Base-by-base conservation (phyloP, 2,329 filamentous ascomycete species). In the Pseudonectria foliicola region DNA sequence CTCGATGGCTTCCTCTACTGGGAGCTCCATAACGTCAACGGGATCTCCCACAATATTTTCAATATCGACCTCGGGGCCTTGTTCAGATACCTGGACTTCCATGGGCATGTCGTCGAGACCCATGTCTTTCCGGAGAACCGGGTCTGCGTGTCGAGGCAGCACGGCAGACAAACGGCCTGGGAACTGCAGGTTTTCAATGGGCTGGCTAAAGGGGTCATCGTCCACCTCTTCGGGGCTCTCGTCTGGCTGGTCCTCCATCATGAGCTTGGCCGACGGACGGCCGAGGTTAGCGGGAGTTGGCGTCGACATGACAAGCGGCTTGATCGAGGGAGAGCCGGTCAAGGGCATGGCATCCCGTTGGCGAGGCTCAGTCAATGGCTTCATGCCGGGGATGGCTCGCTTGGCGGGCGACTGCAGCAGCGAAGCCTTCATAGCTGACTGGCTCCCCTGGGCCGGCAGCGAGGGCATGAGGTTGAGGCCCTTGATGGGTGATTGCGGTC, bases 361-460 rank as follows among this genome's bases (percentile, higher is more conserved):
- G 28, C 42, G 45, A 21, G 50, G 41, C 23, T 61, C 57, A 3
- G 50, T 48, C 3, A 58, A 43, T 12, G 63, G 52, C 29, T 57
- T 56, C 39, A 64, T 39, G 6, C 53, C 53, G 11, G 58, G 54
- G 29, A 61, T 52, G 3, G 59, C 52, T 33, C 68, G 61, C 48
- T 74, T 75, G 2, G 70, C 68, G 4, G 70, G 71, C 7, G 75
- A 76, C 30, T 69, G 66, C 5, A 76, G 56, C 31, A 72, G 54
- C 1, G 68, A 65, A 7, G 56, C 46, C 49, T 71, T 74, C 37
- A 67, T 60, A 1, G 63, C 61, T 10, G 64, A 65, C 14, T 59
- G 46, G n/a, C 43, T 43, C 24, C 57, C 42, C 18, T 57, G 54
- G 13, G 53, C 39, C 14, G 45, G 55, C 14, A 45, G 46, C 13